These are phyloP conservation scores for Arthonia radiata DNA, from an alignment of 495 filamentous ascomycete species.

Conservation along the genomic window DNA sequence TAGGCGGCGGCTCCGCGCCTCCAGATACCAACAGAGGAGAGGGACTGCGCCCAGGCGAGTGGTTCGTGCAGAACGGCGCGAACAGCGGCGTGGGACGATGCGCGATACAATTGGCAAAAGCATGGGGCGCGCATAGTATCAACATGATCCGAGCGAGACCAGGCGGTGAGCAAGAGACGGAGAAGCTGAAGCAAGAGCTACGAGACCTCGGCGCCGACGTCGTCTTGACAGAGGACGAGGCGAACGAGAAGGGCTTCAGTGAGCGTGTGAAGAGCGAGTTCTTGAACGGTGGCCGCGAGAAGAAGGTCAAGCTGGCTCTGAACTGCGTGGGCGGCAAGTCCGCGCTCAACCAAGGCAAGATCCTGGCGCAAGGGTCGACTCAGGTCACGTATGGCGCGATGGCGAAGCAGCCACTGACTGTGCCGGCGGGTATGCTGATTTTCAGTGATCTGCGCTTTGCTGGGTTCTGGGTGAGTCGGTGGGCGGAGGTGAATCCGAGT, in stretches of 20 bases:
- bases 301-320: conserved; percentile 47
- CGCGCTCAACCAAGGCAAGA: conserved; percentile 44
- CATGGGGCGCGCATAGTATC: conserved; percentile 71
- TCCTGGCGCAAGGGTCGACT: conserved; percentile 16
- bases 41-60: conserved; percentile 37
- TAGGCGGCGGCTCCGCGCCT: conserved; percentile 21
- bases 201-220: conserved; percentile 55
- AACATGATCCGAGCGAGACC: conserved; percentile 57
- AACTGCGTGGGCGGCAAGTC: conserved; percentile 92
- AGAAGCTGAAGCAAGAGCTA: conserved; percentile 91
- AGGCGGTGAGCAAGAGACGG: conserved; percentile 50
- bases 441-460: conserved; percentile 72
- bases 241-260: conserved; percentile 38
- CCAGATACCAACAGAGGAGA: too few relatives aligned
- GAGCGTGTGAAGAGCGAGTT: conserved; percentile 38
- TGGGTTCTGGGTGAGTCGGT: conserved; percentile 85
- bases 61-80: conserved; percentile 92
- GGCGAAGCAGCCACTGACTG: conserved; percentile 53
- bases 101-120: conserved; percentile 55
- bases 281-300: conserved; percentile 42
- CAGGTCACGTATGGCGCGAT: conserved; percentile 83
- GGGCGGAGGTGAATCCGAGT: conserved; percentile 51
- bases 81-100: conserved; percentile 78
- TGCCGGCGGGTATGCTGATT: conserved; percentile 61
- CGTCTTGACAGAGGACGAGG: conserved; percentile 56